phyloP scores from a whole-genome alignment of 2,329 filamentous ascomycete species.

The Aspergillus piperis region DNA sequence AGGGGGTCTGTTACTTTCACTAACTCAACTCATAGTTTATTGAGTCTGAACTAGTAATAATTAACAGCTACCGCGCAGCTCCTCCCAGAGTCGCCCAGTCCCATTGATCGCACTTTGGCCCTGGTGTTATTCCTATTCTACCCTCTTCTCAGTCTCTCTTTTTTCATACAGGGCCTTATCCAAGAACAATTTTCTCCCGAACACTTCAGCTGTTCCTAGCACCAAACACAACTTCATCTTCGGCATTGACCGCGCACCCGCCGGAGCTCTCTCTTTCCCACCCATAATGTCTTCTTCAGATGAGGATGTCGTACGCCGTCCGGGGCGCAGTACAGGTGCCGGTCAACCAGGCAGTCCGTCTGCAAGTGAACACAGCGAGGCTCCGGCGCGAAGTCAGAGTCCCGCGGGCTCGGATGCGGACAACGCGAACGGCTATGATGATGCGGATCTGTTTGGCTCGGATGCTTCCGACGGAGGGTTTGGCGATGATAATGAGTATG shows the following conservation, averaged over 20 bases:
- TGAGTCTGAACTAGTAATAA: no score
- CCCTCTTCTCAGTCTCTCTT: neutral
- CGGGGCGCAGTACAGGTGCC: constrained; percentile 30
- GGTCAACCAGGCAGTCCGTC: constrained; percentile 25
- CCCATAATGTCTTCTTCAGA: constrained; percentile 41
- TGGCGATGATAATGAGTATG: constrained; percentile 37
- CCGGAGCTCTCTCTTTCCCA: neutral
- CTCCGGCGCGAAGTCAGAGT: constrained; percentile 21
- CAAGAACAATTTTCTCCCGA: neutral
- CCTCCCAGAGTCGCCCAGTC: no score
- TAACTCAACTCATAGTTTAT: no score
- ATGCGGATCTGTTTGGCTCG: constrained; percentile 51
- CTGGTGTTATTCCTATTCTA: neutral
- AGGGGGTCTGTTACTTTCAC: neutral
- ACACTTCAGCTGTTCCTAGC: neutral
- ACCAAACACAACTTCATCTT: neutral
- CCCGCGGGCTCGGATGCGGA: constrained; percentile 32
- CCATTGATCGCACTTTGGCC: neutral
- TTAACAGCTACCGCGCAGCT: no score
- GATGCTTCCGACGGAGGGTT: constrained; percentile 45
- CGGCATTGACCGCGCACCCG: neutral
- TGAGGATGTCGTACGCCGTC: constrained; percentile 40
- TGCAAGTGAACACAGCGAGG: constrained; percentile 25
- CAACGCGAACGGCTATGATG: constrained; percentile 38
- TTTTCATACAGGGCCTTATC: neutral